phyloP scores from a whole-genome alignment of 257 asterid species.

The Salvia miltiorrhiza region DNA sequence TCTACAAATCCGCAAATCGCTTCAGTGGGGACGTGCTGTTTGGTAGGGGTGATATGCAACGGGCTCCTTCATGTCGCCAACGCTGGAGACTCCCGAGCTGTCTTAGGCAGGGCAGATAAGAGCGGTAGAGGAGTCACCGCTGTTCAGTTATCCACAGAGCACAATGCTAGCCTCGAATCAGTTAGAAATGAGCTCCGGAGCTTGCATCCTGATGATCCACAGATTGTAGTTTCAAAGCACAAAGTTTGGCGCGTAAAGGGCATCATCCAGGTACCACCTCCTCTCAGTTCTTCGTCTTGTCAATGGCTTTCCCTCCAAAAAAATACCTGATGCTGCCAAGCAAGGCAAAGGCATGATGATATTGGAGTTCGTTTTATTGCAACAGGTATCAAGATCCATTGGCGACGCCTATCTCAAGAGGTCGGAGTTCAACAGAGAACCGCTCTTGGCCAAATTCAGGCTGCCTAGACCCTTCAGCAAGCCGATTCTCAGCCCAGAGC shows the following conservation, averaged over 20 bases:
- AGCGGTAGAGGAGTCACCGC: conserved; percentile 56
- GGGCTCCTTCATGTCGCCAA: conserved; percentile 80
- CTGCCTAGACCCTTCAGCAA: conserved; percentile 52
- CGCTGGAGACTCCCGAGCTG: conserved; percentile 91
- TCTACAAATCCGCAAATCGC: conserved; percentile 69
- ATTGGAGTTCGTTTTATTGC: not conserved
- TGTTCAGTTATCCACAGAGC: conserved; percentile 73
- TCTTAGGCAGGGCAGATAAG: conserved; percentile 65
- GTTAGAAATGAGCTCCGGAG: conserved; percentile 72
- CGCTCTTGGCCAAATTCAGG: conserved; percentile 70
- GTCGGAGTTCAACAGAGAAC: conserved; percentile 80
- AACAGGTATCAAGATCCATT: conserved; percentile 82
- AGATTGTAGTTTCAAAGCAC: conserved; percentile 81
- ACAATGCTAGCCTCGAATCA: conserved; percentile 69
- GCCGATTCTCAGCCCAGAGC: conserved; percentile 81
- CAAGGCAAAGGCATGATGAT: not conserved
- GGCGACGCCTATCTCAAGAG: conserved; percentile 94
- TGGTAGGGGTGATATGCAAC: conserved; percentile 76
- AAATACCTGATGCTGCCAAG: too few relatives aligned
- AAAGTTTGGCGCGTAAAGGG: conserved; percentile 98
- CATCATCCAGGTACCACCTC: conserved; percentile 71
- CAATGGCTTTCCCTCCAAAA: not conserved
- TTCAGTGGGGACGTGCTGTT: conserved; percentile 92
- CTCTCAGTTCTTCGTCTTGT: not conserved
- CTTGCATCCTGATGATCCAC: conserved; percentile 80